Conservation (phyloP, 257 asterid species). For the Ballota nigra region DNA sequence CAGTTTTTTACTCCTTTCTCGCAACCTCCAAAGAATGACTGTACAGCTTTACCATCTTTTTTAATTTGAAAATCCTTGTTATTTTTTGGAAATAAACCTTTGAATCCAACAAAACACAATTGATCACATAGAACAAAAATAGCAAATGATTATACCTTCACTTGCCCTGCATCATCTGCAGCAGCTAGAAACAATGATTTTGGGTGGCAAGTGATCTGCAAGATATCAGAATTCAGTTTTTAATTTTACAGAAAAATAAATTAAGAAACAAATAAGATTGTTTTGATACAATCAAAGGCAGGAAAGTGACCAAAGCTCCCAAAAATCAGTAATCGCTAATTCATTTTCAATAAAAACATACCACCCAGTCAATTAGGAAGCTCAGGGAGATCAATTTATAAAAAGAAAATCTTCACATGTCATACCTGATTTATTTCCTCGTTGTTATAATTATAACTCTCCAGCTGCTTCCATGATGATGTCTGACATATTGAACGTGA, state of each 20-base stretch:
- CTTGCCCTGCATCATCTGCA: conserved; percentile 94
- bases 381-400: neutral
- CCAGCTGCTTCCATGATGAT: conserved; percentile 57
- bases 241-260: neutral
- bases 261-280: neutral
- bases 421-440: conserved; percentile 95
- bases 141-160: conserved; percentile 56
- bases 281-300: neutral
- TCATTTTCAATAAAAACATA: neutral
- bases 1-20: no score
- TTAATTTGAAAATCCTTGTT: neutral
- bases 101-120: neutral
- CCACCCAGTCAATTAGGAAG: neutral
- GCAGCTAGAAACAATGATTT: conserved; percentile 88
- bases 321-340: neutral
- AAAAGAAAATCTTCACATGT: conserved; percentile 7
- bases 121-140: neutral
- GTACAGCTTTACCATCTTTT: neutral
- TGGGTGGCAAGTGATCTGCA: conserved; percentile 76
- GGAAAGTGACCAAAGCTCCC: neutral
- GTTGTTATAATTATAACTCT: conserved; percentile 71
- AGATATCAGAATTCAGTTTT: neutral
- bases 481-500: conserved; percentile 39
- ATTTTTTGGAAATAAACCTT: neutral
- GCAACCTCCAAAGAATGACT: neutral